phyloP scores from a whole-genome alignment of 257 asterid genomes.

The Orobanche coerulescens region DNA sequence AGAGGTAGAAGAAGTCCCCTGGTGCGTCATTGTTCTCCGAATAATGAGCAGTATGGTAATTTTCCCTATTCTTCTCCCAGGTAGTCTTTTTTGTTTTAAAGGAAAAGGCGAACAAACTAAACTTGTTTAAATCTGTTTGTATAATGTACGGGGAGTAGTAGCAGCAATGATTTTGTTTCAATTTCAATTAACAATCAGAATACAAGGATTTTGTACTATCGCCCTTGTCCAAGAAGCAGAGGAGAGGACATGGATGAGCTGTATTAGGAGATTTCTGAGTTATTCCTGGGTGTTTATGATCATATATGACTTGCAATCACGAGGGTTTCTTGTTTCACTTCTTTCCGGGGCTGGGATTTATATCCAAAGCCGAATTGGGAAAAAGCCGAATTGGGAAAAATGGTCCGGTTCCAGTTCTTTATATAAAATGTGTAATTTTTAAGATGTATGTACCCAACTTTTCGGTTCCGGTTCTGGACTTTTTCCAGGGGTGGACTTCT shows the following conservation, averaged over 20 bases:
- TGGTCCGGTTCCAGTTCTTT: too few relatives aligned
- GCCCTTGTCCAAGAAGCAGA: background rate
- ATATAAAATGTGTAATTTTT: too few relatives aligned
- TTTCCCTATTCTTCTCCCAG: conserved; percentile 40
- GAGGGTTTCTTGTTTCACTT: background rate
- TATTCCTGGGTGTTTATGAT: background rate
- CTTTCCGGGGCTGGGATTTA: too few relatives aligned
- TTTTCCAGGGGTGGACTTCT: too few relatives aligned
- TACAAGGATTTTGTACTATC: background rate
- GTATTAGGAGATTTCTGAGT: too few relatives aligned
- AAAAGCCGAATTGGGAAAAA: too few relatives aligned
- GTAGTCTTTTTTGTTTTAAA: background rate
- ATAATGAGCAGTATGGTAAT: conserved; percentile 28
- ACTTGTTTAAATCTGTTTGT: background rate
- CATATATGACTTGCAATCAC: background rate
- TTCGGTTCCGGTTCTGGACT: too few relatives aligned
- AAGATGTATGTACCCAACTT: too few relatives aligned
- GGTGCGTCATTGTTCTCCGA: conserved; percentile 30
- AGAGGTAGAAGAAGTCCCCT: conserved; percentile 53
- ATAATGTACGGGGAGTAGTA: background rate
- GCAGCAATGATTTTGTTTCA: background rate
- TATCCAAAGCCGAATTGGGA: too few relatives aligned
- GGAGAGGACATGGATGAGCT: background rate
- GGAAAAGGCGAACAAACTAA: too few relatives aligned
- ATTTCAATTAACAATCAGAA: background rate